phyloP scores from a whole-genome alignment of 2,329 filamentous ascomycete species.

The Claviceps citrina region DNA sequence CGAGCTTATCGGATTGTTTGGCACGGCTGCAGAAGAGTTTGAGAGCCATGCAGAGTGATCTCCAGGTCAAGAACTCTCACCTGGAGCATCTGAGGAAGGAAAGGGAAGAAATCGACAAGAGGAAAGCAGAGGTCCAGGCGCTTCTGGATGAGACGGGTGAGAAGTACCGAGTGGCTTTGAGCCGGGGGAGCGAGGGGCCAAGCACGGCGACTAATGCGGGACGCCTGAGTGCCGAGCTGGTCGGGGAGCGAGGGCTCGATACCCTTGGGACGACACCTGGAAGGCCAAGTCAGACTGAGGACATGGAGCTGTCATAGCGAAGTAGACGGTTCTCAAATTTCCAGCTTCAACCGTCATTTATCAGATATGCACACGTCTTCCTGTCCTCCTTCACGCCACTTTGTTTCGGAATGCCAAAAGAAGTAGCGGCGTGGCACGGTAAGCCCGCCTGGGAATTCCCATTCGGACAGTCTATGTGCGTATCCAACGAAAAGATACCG shows the following conservation, averaged over 20 bases:
- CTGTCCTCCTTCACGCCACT: no score
- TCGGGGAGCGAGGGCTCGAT: conserved; percentile 21
- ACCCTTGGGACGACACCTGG: conserved; percentile 19
- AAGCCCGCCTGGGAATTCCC: no score
- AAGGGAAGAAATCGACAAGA: conserved; percentile 47
- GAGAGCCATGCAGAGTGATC: conserved; percentile 45
- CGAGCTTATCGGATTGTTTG: conserved; percentile 53
- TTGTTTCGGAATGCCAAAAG: no score
- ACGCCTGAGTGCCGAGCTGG: conserved; percentile 9
- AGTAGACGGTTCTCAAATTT: background rate
- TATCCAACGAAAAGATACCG: no score
- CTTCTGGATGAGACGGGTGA: conserved; percentile 69
- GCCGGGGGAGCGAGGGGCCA: conserved; percentile 11
- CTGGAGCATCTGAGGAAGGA: conserved; percentile 55
- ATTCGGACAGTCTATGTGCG: no score
- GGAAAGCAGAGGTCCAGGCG: conserved; percentile 67
- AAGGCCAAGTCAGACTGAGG: conserved; percentile 11
- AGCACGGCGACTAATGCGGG: conserved; percentile 1
- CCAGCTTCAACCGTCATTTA: no score
- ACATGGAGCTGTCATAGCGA: conserved; percentile 9
- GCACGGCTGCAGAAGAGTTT: conserved; percentile 47
- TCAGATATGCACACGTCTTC: background rate
- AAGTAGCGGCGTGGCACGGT: no score
- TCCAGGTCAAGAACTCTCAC: conserved; percentile 42
- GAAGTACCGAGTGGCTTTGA: conserved; percentile 33